Evolutionary conservation across 1,284 basidiomycete genomes (phyloP).

Genomic region (Volvariella surrecta): DNA sequence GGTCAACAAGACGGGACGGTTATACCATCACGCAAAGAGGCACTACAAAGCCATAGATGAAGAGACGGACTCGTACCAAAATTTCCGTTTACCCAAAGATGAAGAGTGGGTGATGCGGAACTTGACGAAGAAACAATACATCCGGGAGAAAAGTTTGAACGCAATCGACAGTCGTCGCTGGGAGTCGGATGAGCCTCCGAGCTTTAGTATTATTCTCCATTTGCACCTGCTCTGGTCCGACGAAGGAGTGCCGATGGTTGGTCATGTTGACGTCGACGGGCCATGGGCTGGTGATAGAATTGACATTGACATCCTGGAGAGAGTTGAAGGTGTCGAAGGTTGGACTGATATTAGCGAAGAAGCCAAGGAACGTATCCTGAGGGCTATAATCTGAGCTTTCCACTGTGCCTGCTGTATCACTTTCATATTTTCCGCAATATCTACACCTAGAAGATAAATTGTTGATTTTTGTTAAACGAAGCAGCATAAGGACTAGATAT

Average conservation of each 20-base stretch:
- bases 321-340: slow-evolving; percentile 2
- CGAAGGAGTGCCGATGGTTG: background rate
- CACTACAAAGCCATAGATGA: background rate
- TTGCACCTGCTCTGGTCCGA: slow-evolving; percentile 10
- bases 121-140: slow-evolving; percentile 12
- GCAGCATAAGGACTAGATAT: no score
- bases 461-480: no score
- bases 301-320: slow-evolving; percentile 9
- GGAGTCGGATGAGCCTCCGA: background rate
- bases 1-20: background rate
- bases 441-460: no score
- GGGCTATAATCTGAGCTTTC: no score
- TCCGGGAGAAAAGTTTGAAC: slow-evolving; percentile 8
- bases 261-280: slow-evolving; percentile 1
- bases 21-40: background rate
- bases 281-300: slow-evolving; percentile 13
- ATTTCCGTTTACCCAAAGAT: background rate
- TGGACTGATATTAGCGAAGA: slow-evolving; percentile 7
- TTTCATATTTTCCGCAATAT: no score
- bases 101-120: slow-evolving; percentile 13
- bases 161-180: no score
- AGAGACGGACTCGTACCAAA: background rate
- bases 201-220: slow-evolving; percentile 2
- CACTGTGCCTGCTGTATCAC: no score
- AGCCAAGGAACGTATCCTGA: background rate